Evolutionary conservation across 352 stramenopile genomes (phyloP), one percentile per base, ranked within the genome.

Genomic region (Phytophthora tubulina): DNA sequence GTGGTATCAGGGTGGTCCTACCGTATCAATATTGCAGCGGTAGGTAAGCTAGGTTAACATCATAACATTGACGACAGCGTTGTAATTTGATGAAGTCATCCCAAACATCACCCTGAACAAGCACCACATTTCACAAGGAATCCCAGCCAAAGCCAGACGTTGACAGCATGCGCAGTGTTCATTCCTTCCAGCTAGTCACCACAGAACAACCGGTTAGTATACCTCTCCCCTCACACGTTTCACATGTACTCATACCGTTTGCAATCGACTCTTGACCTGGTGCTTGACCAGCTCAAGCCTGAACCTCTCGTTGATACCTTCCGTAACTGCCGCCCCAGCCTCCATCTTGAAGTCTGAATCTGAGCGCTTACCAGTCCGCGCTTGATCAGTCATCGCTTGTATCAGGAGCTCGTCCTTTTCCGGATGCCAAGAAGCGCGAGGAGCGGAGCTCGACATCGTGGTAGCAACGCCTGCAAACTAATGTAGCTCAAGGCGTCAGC

Each of bases 101-200:
- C 55, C 55, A 63, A 30, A 63, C 55, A 13, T 63, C 41, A 33
- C 44, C 55, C 6, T 52, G 55, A n/a, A 63, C 7, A n/a, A 63
- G 30, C 7, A 42, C 41, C n/a, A 53, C 55, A 35, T 63, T 52
- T 6, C 32, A 27, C 4, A 42, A 15, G 5, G 39, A 1, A 42
- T 63, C 55, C 55, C 55, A 53, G 3, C 55, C 55, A 27, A 63
- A 63, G 30, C 41, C 55, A 44, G 55, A 53, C 2, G 55, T 41
- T 10, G 31, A 27, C 1, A 58, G 21, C 51, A 58, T 48, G 7
- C 11, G 33, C 21, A 2, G 51, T 58, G 4, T 58, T 46, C 21
- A 46, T 58, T 3, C 4, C 7, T 33, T 58, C 35, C 9, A 58
- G 33, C 51, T 58, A 6, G n/a, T 33, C 11, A 21, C 21, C 21